phyloP scores from a whole-genome alignment of 2,329 filamentous ascomycete genomes.

The Chaetomium globosum region DNA sequence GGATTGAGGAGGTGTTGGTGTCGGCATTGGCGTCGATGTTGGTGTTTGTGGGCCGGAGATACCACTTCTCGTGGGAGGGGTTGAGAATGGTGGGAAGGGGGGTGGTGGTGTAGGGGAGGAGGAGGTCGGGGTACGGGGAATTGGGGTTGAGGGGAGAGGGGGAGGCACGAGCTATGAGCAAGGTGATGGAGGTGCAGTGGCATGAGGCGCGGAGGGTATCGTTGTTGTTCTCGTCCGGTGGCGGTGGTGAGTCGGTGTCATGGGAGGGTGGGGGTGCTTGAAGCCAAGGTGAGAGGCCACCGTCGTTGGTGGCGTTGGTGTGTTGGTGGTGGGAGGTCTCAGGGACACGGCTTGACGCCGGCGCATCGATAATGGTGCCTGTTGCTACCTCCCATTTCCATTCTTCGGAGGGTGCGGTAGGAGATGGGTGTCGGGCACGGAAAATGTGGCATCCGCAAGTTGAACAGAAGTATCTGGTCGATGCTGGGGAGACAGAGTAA shows the following conservation, averaged over 20 bases:
- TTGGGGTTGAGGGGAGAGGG: conserved; percentile 47
- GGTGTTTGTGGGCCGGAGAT: conserved; percentile 48
- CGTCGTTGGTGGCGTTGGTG: conserved; percentile 42
- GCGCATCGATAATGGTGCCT: conserved; percentile 39
- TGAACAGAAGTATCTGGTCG: conserved; percentile 45
- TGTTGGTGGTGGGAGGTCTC: conserved; percentile 15
- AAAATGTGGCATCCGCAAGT: conserved; percentile 50
- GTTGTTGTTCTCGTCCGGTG: neutral
- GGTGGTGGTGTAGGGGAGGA: conserved; percentile 51
- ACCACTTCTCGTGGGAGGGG: conserved; percentile 59
- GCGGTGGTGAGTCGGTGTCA: neutral
- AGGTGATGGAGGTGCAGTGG: conserved; percentile 58
- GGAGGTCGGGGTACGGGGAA: conserved; percentile 57
- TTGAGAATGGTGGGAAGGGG: conserved; percentile 44
- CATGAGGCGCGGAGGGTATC: conserved; percentile 38
- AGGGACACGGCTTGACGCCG: neutral
- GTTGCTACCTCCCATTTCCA: conserved; percentile 45
- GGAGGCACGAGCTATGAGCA: conserved; percentile 60
- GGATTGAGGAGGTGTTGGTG: neutral
- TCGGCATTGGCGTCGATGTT: neutral
- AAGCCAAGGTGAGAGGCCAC: conserved; percentile 45
- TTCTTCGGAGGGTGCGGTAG: neutral
- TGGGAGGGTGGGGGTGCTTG: neutral
- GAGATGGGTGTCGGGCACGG: conserved; percentile 26
- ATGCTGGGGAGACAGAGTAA: conserved; percentile 24